Base-by-base conservation (phyloP, 345 rosid species). In the Melaleuca quinquenervia region DNA sequence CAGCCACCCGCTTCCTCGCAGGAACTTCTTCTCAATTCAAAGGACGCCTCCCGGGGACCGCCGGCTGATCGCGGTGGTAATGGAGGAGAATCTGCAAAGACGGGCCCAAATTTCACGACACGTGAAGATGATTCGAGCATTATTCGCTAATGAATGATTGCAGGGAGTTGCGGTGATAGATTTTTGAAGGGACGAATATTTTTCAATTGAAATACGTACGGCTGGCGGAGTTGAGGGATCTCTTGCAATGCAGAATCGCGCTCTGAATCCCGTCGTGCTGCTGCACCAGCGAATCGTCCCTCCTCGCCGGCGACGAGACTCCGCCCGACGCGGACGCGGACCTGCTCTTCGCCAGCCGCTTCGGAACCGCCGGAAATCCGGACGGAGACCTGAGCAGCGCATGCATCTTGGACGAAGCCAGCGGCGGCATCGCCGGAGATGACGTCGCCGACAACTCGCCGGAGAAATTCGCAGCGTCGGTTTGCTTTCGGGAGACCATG, bases 191-290 rank as follows among this genome's bases (percentile, higher is more conserved):
- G 80, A 70, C 26, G 5, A 11, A 8, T 9, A 18, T 2, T 70
- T 70, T 5, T 41, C 41, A 41, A 36, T 44, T 18, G 0, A 70
- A 48, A 18, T 15, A 70, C 80, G 26, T 16, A 87, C 89, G 87
- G 83, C 87, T 82, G 50, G 84, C 85, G 44, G 94, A 90, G 32
- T 91, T 92, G 87, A 94, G 95, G 29, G 99, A 98, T 83, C 91
- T 92, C 92, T 98, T 98, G 95, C 99, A 98, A 84, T 98, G 99
- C 32, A 94, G 93, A 85, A 98, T 98, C 56, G 99, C 99, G 82
- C 99, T 90, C 84, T 98, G 96, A 86, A 98, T 98, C 87, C 98
- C 98, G 88, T 98, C 99, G 83, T 98, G 91, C 83, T 96, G 99
- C 70, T 93, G 94, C 82, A 93, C 74, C 85, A 98, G 88, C 58